Base-by-base conservation (phyloP, 2,329 filamentous ascomycete genomes). In the Thielaviopsis euricoi region DNA sequence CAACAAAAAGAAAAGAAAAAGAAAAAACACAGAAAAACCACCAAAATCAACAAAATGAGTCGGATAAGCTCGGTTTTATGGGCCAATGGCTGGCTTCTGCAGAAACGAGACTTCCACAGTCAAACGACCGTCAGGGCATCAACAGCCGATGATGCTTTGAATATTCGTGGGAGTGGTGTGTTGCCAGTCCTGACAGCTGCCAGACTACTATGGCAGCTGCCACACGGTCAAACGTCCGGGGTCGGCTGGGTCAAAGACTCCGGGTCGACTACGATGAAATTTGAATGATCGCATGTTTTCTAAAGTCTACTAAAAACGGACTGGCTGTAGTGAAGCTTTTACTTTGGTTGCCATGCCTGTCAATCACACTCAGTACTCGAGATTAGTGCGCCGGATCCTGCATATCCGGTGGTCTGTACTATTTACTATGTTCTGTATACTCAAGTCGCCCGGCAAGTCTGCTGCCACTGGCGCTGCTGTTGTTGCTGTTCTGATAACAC, bases 21-120 rank as follows among this genome's bases (percentile, higher is more conserved):
- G 13, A 22, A 26, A 29, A 29, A 53, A 53, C 43, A 22, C 6
- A 9, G 13, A 53, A 49, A 55, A 49, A 40, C 37, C 15, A n/a
- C 37, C 7, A 43, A 15, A 43, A 43, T 2, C 37, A 43, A 43
- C 3, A 3, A 43, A 43, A 43, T 12, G 15, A 6, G 29, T 33
- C 29, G 9, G 21, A 12, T 22, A 51, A 53, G 21, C 22, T 46
- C 49, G 37, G 48, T 48, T 56, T 55, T 49, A 56, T 46, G 52
- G 58, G 46, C 53, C 49, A 52, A 53, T 56, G 53, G 50, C 58
- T 56, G 48, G 48, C 37, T 53, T 37, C 55, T 57, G 29, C n/a
- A 56, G 48, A 57, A n/a, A 52, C 55, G 48, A 57, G 25, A 52
- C 55, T 52, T 57, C n/a, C n/a, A 21, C 29, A 29, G 29, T 37